These are phyloP conservation scores for Dothideomycetidae sp. DNA, from an alignment of 2,329 filamentous ascomycete genomes.

Conservation along the genomic window DNA sequence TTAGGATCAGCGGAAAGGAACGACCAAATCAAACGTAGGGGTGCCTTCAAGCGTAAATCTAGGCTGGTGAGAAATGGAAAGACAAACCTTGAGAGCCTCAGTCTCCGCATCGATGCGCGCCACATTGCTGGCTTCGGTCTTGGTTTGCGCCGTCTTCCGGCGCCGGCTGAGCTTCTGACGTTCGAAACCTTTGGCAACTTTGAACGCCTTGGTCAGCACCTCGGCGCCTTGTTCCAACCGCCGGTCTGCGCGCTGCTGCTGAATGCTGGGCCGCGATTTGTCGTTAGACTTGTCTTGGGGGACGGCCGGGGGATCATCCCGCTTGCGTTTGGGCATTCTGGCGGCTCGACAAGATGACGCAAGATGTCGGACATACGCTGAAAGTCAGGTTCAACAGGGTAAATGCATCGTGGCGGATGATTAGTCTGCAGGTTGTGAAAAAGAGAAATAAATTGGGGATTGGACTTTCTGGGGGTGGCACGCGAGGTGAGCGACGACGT, in stretches of 20 bases:
- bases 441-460: background rate
- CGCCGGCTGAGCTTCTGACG: conserved; percentile 57
- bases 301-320: conserved; percentile 9
- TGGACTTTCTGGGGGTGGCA: too few species aligned
- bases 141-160: conserved; percentile 38
- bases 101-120: conserved; percentile 50
- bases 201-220: conserved; percentile 52
- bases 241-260: conserved; percentile 35
- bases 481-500: background rate
- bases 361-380: background rate
- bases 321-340: conserved; percentile 22
- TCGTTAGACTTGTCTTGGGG: conserved; percentile 5
- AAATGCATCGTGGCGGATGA: background rate
- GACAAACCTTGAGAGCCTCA: conserved; percentile 39
- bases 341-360: background rate
- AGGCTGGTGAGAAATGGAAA: background rate
- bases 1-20: background rate
- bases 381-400: background rate
- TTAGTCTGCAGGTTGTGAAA: background rate
- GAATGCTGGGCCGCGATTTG: conserved; percentile 13
- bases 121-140: conserved; percentile 34
- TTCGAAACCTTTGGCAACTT: conserved; percentile 61
- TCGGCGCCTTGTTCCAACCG: conserved; percentile 41
- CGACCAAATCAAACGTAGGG: conserved; percentile 6
- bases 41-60: conserved; percentile 5